Evolutionary conservation across 345 rosid genomes (phyloP), one percentile per base, ranked within the genome.

Genomic region (Salix brachista): DNA sequence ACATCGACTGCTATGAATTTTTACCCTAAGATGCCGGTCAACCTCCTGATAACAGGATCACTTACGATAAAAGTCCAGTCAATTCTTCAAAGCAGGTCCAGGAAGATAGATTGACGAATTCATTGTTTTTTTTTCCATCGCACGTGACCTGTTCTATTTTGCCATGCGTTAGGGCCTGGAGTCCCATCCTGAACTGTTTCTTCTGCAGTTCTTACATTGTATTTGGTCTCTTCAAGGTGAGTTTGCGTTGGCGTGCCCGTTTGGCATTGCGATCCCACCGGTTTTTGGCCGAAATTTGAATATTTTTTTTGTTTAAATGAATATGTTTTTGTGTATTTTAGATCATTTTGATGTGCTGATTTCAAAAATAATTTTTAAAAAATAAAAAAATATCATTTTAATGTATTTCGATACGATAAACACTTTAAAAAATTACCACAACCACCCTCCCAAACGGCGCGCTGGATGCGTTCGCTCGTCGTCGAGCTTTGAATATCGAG

Each of bases 141-240:
- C 37, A 36, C 37, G 37, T 36, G 89, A 69, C 26, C 46, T 81
- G 84, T 78, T 78, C 67, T 68, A 23, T 42, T 34, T 17, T 60
- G 75, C 37, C 61, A 25, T 46, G 78, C 62, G 71, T 26, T 72
- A 73, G 44, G 78, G 68, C 5, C 77, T 79, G 89, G 80, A 75
- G 67, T 71, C 76, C 83, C 87, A 75, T 79, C 34, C 77, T 69
- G 67, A 3, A 42, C 3, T 60, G 78, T 75, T 80, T 54, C 77
- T 68, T 75, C 67, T 1, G 16, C 21, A 42, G 44, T 34, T 62
- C 14, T 66, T 78, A 76, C 87, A 79, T 75, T 82, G 83, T 48
- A 83, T 69, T 69, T 44, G 75, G 80, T 56, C 86, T 37, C 75
- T 69, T 75, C n/a, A 17, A 12, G 48, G 65, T 41, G 13, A 32